Evolutionary conservation across 2,329 filamentous ascomycete species (phyloP), one percentile per base, ranked within the genome.

Genomic region (Pestalotiopsis sp.): DNA sequence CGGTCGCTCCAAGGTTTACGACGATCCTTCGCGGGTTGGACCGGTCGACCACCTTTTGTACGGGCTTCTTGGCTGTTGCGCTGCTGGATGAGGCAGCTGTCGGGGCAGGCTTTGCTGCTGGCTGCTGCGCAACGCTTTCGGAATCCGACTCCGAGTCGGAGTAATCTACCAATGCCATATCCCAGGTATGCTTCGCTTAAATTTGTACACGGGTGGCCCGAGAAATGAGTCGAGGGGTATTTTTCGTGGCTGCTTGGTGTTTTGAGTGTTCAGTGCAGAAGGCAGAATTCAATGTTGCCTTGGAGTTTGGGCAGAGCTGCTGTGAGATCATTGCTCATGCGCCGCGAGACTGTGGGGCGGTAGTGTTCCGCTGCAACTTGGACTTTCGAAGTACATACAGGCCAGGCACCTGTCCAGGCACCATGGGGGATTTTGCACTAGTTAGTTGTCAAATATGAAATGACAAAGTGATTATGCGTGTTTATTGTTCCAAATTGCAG

Each of bases 1-100:
- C 76, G 70, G 87, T 79, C 23, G 88, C 84, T 3, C 93, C 90
- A 14, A 98, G 87, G 73, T 87, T 93, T 79, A 98, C 90, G 77
- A 91, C 86, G 80, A 98, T 97, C 81, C 95, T 97, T 80, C 92
- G 90, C 7, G 93, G 90, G 77, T 94, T 94, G 67, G 91, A 88
- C 77, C 92, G 89, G 81, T 96, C 92, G 80, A 97, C 89, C 67
- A 96, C 89, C 79, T 94, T 95, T 76, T 92, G 91, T 77, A 94
- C 92, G 20, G 88, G 82, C 69, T 91, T 87, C 79, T 93, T 88
- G 64, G 78, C 72, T 74, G 83, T 79, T 25, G 77, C 67, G 60
- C 72, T 72, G 59, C 27, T 62, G 13, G 59, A 52, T 9, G 14
- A 17, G 7, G 76, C 75, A 68, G 69, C 55, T 20, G 73, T 57